Evolutionary conservation across 1,284 basidiomycete genomes (phyloP), one percentile per base, ranked within the genome.

Genomic region (Gomphus bonarii): DNA sequence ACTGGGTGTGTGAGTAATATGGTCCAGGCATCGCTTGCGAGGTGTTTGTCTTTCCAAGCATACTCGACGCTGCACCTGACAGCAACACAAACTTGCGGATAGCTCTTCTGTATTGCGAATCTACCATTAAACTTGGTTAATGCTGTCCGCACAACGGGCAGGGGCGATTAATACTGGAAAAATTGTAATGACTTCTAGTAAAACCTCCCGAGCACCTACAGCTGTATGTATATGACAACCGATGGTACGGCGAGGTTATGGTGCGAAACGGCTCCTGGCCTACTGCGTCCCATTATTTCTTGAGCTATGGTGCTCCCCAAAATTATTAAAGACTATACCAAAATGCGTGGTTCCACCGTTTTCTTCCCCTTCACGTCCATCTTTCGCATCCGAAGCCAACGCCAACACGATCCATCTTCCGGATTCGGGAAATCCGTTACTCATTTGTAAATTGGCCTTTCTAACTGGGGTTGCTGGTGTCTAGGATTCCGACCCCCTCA

Each of bases 201-300:
- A 95, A 1, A 86, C 82, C 52, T 91, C 86, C 35, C 77, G 76
- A 2, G 95, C 92, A 11, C 87, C 86, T 0, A 87, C 74, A 11
- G 84, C 79, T 0, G 89, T 94, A 20, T 22, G n/a, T 5, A 20
- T 1, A 22, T 12, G 22, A 25, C 14, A 30, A 58, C 56, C 93
- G 82, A 66, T 97, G 97, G 67, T 95, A 97, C 20, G 85, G 88
- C 0, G 86, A 87, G 0, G 93, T 97, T 65, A 97, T 88, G 3
- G 93, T 95, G 31, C 93, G 79, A 68, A 94, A 94, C 6, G 90
- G 82, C 69, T 94, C 91, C 69, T 94, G 91, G 2, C 91, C 91
- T 31, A 89, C 91, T 0, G 91, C 93, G 63, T 95, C 92, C 91
- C 93, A 64, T 25, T 36, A 11, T 14, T 50, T 22, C 20, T 30